phyloP scores from a whole-genome alignment of 192 early-diverging fungal genomes.

The Dissophora globulifera region DNA sequence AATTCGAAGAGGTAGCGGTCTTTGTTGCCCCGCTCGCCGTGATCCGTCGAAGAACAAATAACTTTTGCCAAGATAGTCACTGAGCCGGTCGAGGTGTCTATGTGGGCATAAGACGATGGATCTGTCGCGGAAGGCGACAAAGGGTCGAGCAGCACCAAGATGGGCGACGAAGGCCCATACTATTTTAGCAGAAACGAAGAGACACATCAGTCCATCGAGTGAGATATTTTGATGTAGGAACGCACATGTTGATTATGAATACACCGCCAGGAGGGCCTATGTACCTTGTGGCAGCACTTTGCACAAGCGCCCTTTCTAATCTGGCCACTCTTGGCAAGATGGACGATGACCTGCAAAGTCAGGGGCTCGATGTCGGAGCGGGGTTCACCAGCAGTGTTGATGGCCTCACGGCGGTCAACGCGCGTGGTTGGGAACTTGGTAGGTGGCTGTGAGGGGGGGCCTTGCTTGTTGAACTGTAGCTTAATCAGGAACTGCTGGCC shows the following conservation, averaged over 20 bases:
- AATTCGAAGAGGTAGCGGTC: slow-evolving; percentile 47
- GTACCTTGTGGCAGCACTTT: slow-evolving; percentile 51
- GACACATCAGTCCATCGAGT: neutral
- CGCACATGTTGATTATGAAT: neutral
- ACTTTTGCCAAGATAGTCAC: slow-evolving; percentile 45
- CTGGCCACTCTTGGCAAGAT: slow-evolving; percentile 37
- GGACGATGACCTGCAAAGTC: slow-evolving; percentile 44
- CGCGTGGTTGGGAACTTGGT: slow-evolving; percentile 38
- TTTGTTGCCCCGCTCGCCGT: slow-evolving; percentile 49
- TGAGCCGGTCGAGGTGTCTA: slow-evolving; percentile 32
- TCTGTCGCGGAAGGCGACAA: slow-evolving; percentile 43
- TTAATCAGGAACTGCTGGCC: slow-evolving; percentile 51
- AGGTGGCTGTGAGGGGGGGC: neutral
- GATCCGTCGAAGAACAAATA: slow-evolving; percentile 45
- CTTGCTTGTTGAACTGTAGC: slow-evolving; percentile 22
- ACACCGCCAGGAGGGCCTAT: too few species aligned
- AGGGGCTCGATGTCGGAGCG: slow-evolving; percentile 30
- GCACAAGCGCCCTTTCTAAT: slow-evolving; percentile 44
- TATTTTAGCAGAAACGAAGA: neutral
- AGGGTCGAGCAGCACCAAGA: slow-evolving; percentile 40
- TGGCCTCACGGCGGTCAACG: slow-evolving; percentile 45
- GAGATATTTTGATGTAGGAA: neutral
- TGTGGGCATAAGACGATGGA: slow-evolving; percentile 27
- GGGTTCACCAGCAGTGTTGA: slow-evolving; percentile 49
- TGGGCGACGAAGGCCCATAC: slow-evolving; percentile 47